phyloP scores from a whole-genome alignment of 192 early-diverging fungal species.

The Martensiomyces pterosporus region DNA sequence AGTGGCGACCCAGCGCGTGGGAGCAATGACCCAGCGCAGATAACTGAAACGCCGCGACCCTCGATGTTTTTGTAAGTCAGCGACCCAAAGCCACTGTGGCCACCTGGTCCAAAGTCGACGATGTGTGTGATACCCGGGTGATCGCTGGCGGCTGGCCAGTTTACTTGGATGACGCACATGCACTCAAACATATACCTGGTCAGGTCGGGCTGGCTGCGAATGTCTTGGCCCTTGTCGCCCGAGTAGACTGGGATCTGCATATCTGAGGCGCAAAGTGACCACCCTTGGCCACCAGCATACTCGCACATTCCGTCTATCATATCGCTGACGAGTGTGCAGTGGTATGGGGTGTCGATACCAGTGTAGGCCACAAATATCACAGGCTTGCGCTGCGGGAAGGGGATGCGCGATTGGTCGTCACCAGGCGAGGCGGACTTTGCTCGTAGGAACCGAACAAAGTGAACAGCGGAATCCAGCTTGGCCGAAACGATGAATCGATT shows the following conservation, averaged over 20 bases:
- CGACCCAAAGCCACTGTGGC: constrained; percentile 73
- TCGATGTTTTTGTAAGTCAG: constrained; percentile 81
- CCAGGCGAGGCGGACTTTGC: neutral
- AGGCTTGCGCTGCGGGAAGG: neutral
- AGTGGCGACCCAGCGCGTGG: neutral
- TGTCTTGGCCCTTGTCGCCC: neutral
- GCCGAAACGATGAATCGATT: neutral
- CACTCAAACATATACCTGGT: constrained; percentile 15
- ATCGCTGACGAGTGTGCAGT: neutral
- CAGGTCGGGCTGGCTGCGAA: neutral
- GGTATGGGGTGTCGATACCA: neutral
- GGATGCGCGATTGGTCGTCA: neutral
- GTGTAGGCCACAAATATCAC: neutral
- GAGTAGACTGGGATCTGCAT: neutral
- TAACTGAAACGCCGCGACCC: constrained; percentile 68
- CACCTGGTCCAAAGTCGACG: constrained; percentile 92
- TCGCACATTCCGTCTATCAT: neutral
- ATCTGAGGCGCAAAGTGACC: neutral
- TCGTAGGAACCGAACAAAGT: neutral
- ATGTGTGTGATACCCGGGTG: constrained; percentile 57
- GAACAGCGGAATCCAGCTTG: neutral
- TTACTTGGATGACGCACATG: constrained; percentile 19
- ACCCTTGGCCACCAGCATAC: neutral
- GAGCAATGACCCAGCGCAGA: constrained; percentile 11
- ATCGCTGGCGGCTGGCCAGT: constrained; percentile 32